These are phyloP conservation scores for Ramaria sp. DNA, from an alignment of 768 basidiomycete genomes.

Conservation along the genomic window DNA sequence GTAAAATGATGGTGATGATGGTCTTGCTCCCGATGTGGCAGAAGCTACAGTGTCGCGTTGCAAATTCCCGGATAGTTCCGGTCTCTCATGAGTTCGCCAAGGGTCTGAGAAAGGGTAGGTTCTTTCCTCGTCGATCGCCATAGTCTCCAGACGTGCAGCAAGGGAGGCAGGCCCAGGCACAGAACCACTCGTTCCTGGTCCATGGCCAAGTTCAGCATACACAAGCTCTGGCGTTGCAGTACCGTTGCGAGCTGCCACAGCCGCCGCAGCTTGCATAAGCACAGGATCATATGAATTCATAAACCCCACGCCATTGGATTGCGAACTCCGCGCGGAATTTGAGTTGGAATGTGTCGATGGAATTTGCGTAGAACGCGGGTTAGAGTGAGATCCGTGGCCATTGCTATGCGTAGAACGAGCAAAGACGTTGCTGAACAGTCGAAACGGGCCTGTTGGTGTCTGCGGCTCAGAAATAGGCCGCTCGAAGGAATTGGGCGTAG, in stretches of 20 bases:
- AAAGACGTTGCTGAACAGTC: conserved; percentile 45
- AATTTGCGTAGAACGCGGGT: neutral
- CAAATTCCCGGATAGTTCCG: neutral
- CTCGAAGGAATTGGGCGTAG: neutral
- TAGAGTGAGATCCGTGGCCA: neutral
- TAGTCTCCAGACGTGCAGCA: neutral
- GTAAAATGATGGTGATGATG: neutral
- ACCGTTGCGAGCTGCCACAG: conserved; percentile 34
- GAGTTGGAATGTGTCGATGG: conserved; percentile 1
- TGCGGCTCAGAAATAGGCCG: conserved; percentile 8
- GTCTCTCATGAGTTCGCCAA: neutral
- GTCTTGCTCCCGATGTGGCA: neutral
- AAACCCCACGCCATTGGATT: conserved; percentile 48
- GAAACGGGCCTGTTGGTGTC: conserved; percentile 42
- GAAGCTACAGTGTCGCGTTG: neutral
- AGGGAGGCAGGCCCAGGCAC: neutral
- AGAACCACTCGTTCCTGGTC: conserved; percentile 35
- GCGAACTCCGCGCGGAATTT: conserved; percentile 45
- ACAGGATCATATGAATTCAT: conserved; percentile 39
- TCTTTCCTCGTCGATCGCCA: conserved; percentile 5
- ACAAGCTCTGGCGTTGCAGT: conserved; percentile 63
- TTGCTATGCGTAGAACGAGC: conserved; percentile 43
- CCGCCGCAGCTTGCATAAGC: conserved; percentile 26
- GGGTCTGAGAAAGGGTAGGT: neutral
- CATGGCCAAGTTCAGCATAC: conserved; percentile 70